Conservation (phyloP, 148 eudicot genomes). For the Spergularia bocconei region DNA sequence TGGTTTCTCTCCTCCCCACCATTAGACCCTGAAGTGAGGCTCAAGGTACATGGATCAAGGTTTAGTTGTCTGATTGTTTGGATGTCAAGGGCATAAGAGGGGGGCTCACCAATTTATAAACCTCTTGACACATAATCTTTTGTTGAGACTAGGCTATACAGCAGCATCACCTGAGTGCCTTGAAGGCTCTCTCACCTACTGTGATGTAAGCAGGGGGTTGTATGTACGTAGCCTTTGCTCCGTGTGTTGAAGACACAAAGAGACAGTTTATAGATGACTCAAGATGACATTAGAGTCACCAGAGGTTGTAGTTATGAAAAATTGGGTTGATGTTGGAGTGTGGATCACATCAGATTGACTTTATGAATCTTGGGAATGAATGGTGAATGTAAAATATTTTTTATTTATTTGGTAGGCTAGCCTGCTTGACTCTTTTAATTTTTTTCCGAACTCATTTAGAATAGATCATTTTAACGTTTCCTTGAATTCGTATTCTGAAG, state of each 20-base stretch:
- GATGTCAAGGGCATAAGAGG: neutral
- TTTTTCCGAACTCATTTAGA: conserved; percentile 2
- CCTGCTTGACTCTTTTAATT: neutral
- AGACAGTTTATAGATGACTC: too few relatives aligned
- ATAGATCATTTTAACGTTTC: conserved; percentile 10
- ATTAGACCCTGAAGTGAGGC: neutral
- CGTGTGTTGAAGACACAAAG: too few relatives aligned
- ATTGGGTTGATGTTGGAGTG: neutral
- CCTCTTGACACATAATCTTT: neutral
- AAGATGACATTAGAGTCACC: neutral
- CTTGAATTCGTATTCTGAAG: conserved; percentile 37
- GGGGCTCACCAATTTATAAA: neutral
- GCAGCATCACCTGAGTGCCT: too few relatives aligned
- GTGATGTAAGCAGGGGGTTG: too few relatives aligned
- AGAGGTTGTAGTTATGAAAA: neutral
- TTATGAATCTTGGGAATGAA: neutral
- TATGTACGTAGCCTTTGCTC: too few relatives aligned
- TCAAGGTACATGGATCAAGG: neutral
- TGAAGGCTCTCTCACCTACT: too few relatives aligned
- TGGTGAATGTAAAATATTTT: neutral
- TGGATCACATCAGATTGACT: neutral
- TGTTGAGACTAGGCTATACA: too few relatives aligned
- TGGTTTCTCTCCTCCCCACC: neutral
- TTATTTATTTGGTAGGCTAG: neutral
- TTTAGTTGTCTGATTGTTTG: neutral